Percentiles rank a stretch among this genome's conserved stretches.
These are phyloP conservation scores for Malus hybrid DNA, from an alignment of 331 rosid genomes.

Conservation along the genomic window DNA sequence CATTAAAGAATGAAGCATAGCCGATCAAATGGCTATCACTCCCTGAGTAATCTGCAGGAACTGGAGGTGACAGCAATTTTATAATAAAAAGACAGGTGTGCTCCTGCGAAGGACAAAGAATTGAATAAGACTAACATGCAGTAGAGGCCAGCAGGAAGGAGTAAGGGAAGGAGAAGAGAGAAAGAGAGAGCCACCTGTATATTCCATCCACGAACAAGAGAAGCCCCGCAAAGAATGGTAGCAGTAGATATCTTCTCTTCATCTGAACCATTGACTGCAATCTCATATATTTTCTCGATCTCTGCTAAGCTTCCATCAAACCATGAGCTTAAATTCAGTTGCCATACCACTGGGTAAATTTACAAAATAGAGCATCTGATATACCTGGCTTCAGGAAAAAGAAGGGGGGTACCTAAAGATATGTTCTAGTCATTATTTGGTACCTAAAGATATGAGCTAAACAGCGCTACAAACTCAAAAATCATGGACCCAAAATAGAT, in stretches of 20 bases:
- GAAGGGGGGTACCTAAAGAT: slow-evolving; percentile 37
- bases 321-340: slow-evolving; percentile 68
- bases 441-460: background rate
- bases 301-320: slow-evolving; percentile 98
- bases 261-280: slow-evolving; percentile 74
- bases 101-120: slow-evolving; percentile 55
- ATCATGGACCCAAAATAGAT: slow-evolving; percentile 1
- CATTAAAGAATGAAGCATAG: slow-evolving; percentile 69
- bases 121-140: slow-evolving; percentile 4
- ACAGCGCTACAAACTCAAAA: background rate
- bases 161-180: background rate
- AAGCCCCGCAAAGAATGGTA: slow-evolving; percentile 80
- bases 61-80: slow-evolving; percentile 54
- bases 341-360: slow-evolving; percentile 31
- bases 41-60: slow-evolving; percentile 50
- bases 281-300: slow-evolving; percentile 73
- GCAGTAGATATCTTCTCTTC: slow-evolving; percentile 89
- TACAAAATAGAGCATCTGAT: slow-evolving; percentile 37
- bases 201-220: slow-evolving; percentile 92
- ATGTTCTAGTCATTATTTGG: background rate
- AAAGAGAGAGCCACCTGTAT: slow-evolving; percentile 51
- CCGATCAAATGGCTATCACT: slow-evolving; percentile 68
- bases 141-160: background rate
- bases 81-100: slow-evolving; percentile 53
- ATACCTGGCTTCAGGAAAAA: slow-evolving; percentile 41